Evolutionary conservation across 148 eudicot species (phyloP).

Genomic region (Spergularia bocconei): DNA sequence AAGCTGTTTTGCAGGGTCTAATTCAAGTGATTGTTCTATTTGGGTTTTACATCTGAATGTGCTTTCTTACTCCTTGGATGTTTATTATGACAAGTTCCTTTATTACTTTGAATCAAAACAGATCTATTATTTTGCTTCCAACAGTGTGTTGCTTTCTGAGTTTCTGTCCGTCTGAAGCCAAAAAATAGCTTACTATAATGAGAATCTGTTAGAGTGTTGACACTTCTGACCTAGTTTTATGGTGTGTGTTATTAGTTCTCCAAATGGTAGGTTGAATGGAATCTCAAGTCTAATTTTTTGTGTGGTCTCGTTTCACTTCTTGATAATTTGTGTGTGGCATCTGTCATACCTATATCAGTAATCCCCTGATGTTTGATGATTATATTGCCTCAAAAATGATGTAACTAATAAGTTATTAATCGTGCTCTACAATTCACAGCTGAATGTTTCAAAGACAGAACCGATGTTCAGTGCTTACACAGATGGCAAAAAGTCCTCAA

Average conservation of each 20-base stretch:
- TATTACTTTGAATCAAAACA: neutral
- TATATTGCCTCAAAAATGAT: neutral
- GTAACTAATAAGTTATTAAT: slow-evolving; percentile 21
- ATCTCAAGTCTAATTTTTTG: no score
- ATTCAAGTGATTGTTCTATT: neutral
- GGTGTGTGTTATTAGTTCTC: no score
- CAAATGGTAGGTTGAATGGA: no score
- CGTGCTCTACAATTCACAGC: slow-evolving; percentile 44
- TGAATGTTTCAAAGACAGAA: slow-evolving; percentile 90
- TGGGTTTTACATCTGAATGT: neutral
- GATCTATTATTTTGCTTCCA: slow-evolving; percentile 1
- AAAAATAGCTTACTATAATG: no score
- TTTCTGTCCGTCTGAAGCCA: neutral
- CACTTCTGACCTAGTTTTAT: no score
- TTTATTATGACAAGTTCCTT: neutral
- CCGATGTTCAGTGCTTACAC: slow-evolving; percentile 96
- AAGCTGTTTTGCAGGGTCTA: neutral
- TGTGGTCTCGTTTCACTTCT: no score
- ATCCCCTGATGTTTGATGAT: no score
- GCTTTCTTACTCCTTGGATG: neutral
- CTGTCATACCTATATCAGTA: no score
- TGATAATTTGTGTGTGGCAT: no score
- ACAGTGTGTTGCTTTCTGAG: neutral
- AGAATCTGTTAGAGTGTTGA: no score
- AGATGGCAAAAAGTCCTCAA: slow-evolving; percentile 98